These are phyloP conservation scores for Microsporum audouinii DNA, from an alignment of 2,329 filamentous ascomycete genomes.

Conservation along the genomic window DNA sequence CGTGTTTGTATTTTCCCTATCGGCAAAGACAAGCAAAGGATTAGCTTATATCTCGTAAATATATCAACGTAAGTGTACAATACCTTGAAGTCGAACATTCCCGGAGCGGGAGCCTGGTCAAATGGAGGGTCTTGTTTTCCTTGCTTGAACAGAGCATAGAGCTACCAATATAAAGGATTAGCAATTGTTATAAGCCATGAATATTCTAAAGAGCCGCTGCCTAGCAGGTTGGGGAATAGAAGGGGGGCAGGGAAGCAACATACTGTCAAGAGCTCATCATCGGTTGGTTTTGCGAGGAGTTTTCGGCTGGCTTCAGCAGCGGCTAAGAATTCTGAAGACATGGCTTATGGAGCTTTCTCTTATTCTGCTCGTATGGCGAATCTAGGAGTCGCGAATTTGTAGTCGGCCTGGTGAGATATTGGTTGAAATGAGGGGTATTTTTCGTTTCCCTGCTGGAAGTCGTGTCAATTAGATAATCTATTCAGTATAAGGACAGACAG, in stretches of 20 bases:
- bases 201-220: background rate
- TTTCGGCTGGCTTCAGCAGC: constrained; percentile 25
- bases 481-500: background rate
- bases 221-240: background rate
- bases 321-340: constrained; percentile 20
- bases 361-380: background rate
- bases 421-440: background rate
- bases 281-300: constrained; percentile 25
- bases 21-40: background rate
- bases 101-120: constrained; percentile 22
- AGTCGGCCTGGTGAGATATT: background rate
- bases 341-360: background rate
- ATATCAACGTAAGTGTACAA: constrained; percentile 11
- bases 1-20: constrained; percentile 69
- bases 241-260: background rate
- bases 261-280: constrained; percentile 28
- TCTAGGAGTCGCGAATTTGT: background rate
- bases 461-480: background rate
- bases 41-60: constrained; percentile 9
- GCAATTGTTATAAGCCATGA: background rate
- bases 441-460: background rate
- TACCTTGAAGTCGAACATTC: constrained; percentile 33
- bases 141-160: constrained; percentile 34
- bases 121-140: constrained; percentile 22
- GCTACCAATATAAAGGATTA: constrained; percentile 13